Evolutionary conservation across 345 rosid species (phyloP).

Genomic region (Toxicodendron radicans): DNA sequence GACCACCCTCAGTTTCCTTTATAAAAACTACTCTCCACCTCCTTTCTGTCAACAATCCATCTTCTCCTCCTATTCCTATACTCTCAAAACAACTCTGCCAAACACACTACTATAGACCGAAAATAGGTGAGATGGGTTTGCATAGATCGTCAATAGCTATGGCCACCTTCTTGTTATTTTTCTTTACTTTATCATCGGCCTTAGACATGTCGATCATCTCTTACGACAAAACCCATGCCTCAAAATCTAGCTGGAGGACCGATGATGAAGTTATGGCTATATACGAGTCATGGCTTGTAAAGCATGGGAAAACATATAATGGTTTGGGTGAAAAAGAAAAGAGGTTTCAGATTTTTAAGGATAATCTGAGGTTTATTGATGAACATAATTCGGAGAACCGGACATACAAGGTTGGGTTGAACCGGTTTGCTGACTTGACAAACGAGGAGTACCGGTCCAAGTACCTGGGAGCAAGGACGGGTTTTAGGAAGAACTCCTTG

Average conservation of each 20-base stretch:
- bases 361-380: constrained; percentile 78
- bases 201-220: constrained; percentile 76
- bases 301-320: constrained; percentile 68
- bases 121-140: constrained; percentile 37
- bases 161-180: constrained; percentile 37
- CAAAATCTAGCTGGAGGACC: constrained; percentile 43
- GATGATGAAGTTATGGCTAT: constrained; percentile 69
- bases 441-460: constrained; percentile 85
- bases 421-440: constrained; percentile 86
- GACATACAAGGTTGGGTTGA: constrained; percentile 67
- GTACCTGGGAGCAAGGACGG: constrained; percentile 57
- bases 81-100: background rate
- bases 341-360: constrained; percentile 79
- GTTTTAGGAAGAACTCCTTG: constrained; percentile 30
- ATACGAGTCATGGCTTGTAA: constrained; percentile 68
- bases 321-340: constrained; percentile 65
- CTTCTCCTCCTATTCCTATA: background rate
- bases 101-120: background rate
- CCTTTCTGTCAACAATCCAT: background rate
- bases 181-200: constrained; percentile 57
- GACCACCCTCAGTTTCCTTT: background rate
- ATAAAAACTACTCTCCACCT: background rate
- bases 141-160: constrained; percentile 16
- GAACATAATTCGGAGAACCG: constrained; percentile 66
- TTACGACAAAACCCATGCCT: constrained; percentile 55